Evolutionary conservation across 2,329 filamentous ascomycete genomes (phyloP), one percentile per base, ranked within the genome.

Genomic region (Daldinia sp.): DNA sequence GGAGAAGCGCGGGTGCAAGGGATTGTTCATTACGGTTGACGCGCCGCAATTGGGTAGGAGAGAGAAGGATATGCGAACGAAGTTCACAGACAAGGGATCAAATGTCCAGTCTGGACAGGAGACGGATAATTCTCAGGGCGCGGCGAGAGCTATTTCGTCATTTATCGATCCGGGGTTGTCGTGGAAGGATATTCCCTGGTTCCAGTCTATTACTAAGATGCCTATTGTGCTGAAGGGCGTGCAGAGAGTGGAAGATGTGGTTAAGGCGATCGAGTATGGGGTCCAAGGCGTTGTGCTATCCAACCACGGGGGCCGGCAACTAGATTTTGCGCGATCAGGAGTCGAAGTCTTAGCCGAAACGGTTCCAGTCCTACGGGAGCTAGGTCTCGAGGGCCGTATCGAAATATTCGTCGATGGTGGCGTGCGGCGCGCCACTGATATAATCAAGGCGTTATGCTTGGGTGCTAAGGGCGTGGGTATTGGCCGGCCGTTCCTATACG

Each of bases 21-120:
- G 90, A 8, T 87, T 99, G 15, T 99, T 99, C 83, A 97, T 99
- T 80, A 99, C 95, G 2, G 95, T 99, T 56, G 95, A 99, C 77
- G 95, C 95, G 53, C 95, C 95, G 4, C 94, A 98, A 78, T 88
- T 99, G 19, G 95, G 95, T 39, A 89, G 95, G 35, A 86, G 95
- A 69, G 95, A 99, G 78, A 99, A 98, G 82, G 95, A 98, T 77
- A 98, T 98, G 95, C 91, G 95, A 35, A 87, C 86, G 68, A 98
- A 98, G 78, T 96, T 96, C 75, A 87, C 87, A 34, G 94, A 97
- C 70, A 85, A 86, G 11, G 94, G 94, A 7, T 91, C 90, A 25
- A 91, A 88, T 73, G 92, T 98, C 11, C 95, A 98, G 78, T 82
- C 81, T 10, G 92, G 91, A 51, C 84, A 89, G 61, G 78, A 84